These are phyloP conservation scores for sunflower (Helianthus annuus) DNA, from an alignment of 129 eudicot genomes.

Conservation along the genomic window HanXRQr2.0-SUNRISE NC_035440.2:19889567-19890066, in stretches of 20 bases:
- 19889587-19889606: constrained; percentile 50
- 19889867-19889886: constrained; percentile 1
- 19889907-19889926: no score
- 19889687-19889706: constrained; percentile 51
- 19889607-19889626: constrained; percentile 59
- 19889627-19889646: constrained; percentile 60
- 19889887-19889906: neutral
- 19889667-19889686: constrained; percentile 51
- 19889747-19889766: constrained; percentile 45
- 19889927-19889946: neutral
- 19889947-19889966: neutral
- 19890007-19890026: neutral
- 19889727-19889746: constrained; percentile 40
- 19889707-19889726: constrained; percentile 62
- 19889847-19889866: neutral
- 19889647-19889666: constrained; percentile 54
- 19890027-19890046: constrained; percentile 3
- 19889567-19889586: constrained; percentile 53
- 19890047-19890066: neutral
- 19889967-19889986: neutral
- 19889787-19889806: constrained; percentile 46
- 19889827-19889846: constrained; percentile 2
- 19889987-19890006: neutral
- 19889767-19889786: constrained; percentile 52
- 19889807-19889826: constrained; percentile 43